Conservation (phyloP, 164 flowering plant species). For the Nelumbo lutea region DNA sequence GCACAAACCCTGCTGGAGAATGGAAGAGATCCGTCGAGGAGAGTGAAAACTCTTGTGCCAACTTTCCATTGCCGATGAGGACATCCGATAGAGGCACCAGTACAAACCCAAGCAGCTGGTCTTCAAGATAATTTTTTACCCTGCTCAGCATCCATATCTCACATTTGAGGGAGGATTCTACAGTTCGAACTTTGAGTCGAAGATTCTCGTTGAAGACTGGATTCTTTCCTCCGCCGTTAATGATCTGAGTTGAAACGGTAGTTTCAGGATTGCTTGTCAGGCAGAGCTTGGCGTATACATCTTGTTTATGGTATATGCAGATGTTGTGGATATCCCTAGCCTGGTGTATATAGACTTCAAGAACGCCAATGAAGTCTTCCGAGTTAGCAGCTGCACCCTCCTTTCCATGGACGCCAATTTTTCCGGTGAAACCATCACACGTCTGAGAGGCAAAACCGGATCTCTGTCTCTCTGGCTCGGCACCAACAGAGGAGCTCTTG, state of each 20-base stretch:
- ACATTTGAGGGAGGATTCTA: constrained; percentile 72
- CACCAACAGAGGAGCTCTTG: constrained; percentile 29
- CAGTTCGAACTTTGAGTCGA: constrained; percentile 46
- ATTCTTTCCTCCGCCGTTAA: constrained; percentile 89
- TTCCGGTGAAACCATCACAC: constrained; percentile 22
- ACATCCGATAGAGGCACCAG: constrained; percentile 80
- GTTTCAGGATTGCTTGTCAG: constrained; percentile 71
- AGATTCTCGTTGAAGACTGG: constrained; percentile 79
- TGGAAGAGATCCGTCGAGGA: constrained; percentile 91
- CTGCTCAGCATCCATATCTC: constrained; percentile 98
- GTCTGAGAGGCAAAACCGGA: constrained; percentile 17
- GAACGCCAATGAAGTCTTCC: constrained; percentile 43
- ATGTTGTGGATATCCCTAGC: constrained; percentile 96
- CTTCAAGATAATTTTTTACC: constrained; percentile 82
- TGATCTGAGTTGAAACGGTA: constrained; percentile 59
- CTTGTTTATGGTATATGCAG: constrained; percentile 98
- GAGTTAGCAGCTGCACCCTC: constrained; percentile 14
- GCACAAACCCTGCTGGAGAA: constrained; percentile 91
- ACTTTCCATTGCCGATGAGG: constrained; percentile 48
- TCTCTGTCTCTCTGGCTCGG: constrained; percentile 36
- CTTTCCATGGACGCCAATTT: constrained; percentile 21
- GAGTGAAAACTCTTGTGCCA: constrained; percentile 75
- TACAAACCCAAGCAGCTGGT: constrained; percentile 86
- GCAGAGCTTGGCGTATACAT: constrained; percentile 94
- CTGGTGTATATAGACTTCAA: constrained; percentile 76